A percentile compares a stretch with the other conserved stretches of the same genome.
These are phyloP conservation scores for Chrysoporthe puriensis DNA, from an alignment of 2,329 filamentous ascomycete genomes.

Conservation along the genomic window DNA sequence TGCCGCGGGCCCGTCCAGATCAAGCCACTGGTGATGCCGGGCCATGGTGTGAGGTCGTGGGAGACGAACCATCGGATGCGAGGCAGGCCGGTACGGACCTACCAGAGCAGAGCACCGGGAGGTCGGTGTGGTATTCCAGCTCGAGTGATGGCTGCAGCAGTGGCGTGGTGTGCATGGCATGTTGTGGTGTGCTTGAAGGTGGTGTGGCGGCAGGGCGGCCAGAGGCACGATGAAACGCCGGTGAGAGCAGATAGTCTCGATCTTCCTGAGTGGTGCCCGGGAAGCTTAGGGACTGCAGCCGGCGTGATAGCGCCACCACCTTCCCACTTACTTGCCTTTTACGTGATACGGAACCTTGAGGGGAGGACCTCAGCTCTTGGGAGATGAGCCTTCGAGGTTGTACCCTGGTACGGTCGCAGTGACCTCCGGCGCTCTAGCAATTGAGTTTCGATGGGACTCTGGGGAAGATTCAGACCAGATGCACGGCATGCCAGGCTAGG, in stretches of 20 bases:
- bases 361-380: neutral
- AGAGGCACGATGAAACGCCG: conserved; percentile 3
- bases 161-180: neutral
- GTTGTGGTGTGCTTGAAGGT: neutral
- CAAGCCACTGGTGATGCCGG: neutral
- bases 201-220: conserved; percentile 2
- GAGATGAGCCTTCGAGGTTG: too few relatives aligned
- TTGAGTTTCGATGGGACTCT: too few relatives aligned
- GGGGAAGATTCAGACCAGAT: too few relatives aligned
- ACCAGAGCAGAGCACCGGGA: neutral
- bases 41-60: neutral
- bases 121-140: neutral
- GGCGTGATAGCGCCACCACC: neutral
- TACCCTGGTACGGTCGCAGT: too few relatives aligned
- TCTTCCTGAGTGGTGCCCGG: neutral
- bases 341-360: neutral
- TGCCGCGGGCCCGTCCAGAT: neutral
- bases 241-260: neutral
- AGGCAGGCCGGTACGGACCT: neutral
- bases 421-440: too few relatives aligned
- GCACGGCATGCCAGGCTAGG: too few relatives aligned
- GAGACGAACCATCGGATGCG: neutral
- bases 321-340: neutral
- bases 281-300: neutral
- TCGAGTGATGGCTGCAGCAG: neutral